These are phyloP conservation scores for Rhizophora mangle DNA, from an alignment of 345 rosid genomes.

Conservation along the genomic window DNA sequence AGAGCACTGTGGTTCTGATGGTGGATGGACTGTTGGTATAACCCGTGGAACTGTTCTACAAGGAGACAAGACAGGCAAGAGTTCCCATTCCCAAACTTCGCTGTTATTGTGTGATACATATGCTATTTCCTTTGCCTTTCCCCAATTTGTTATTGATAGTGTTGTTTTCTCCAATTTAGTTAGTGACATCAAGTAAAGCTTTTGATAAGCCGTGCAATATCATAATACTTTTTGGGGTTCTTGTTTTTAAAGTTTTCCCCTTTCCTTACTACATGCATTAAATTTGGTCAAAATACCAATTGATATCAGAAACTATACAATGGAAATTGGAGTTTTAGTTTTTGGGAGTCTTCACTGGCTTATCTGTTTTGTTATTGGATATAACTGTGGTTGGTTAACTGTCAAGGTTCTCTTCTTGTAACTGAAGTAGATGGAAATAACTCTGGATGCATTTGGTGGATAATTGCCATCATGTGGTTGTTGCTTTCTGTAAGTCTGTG, in stretches of 20 bases:
- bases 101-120: not conserved
- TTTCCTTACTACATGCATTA: too few species aligned
- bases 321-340: too few species aligned
- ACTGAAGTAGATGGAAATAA: not conserved
- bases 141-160: not conserved
- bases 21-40: conserved; percentile 72
- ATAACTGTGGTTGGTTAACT: not conserved
- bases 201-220: not conserved
- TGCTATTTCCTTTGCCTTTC: not conserved
- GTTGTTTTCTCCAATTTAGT: not conserved
- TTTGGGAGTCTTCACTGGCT: too few species aligned
- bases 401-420: not conserved
- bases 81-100: not conserved
- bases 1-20: conserved; percentile 66
- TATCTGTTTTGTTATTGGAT: too few species aligned
- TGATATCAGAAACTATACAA: too few species aligned
- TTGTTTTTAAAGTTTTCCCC: too few species aligned
- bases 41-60: conserved; percentile 92
- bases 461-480: not conserved
- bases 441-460: not conserved
- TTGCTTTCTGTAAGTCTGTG: too few species aligned
- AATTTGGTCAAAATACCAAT: too few species aligned
- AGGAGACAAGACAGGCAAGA: conserved; percentile 70
- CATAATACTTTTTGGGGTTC: not conserved
- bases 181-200: not conserved